These are phyloP conservation scores for Adansonia madagascariensis DNA, from an alignment of 441 rosid genomes.

Conservation along the genomic window DNA sequence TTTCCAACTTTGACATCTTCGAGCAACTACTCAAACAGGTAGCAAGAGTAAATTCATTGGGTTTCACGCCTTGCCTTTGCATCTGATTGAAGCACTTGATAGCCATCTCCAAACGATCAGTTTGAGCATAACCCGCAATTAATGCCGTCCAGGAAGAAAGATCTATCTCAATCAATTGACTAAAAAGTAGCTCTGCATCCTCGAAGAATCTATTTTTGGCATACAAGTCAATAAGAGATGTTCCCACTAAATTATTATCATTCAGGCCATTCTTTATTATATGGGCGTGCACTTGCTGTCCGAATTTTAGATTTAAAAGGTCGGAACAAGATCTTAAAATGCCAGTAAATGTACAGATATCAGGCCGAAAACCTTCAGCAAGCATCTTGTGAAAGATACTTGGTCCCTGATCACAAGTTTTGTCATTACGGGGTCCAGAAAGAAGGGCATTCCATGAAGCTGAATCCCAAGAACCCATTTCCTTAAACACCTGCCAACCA, in stretches of 20 bases:
- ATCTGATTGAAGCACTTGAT: conserved; percentile 41
- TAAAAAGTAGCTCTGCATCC: conserved; percentile 43
- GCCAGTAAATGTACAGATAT: conserved; percentile 38
- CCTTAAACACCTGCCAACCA: conserved; percentile 43
- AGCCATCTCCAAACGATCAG: conserved; percentile 41
- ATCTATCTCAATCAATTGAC: conserved; percentile 41
- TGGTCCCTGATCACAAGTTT: conserved; percentile 34
- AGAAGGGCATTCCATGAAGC: conserved; percentile 51
- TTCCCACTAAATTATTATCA: conserved; percentile 42
- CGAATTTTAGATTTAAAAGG: conserved; percentile 36
- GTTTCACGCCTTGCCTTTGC: conserved; percentile 47
- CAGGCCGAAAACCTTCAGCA: conserved; percentile 39
- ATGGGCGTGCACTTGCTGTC: conserved; percentile 53
- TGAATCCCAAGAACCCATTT: conserved; percentile 37
- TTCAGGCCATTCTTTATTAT: conserved; percentile 43
- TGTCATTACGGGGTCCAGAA: conserved; percentile 35
- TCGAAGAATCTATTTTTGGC: conserved; percentile 44
- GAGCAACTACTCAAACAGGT: conserved; percentile 53
- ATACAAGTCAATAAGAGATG: conserved; percentile 54
- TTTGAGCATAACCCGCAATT: conserved; percentile 44
- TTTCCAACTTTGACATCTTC: conserved; percentile 36
- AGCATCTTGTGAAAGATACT: conserved; percentile 45
- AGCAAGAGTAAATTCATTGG: conserved; percentile 53
- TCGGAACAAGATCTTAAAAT: conserved; percentile 45
- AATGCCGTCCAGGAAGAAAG: conserved; percentile 45